Evolutionary conservation across 345 rosid species (phyloP).

Genomic region (Dipteronia dyeriana): DNA sequence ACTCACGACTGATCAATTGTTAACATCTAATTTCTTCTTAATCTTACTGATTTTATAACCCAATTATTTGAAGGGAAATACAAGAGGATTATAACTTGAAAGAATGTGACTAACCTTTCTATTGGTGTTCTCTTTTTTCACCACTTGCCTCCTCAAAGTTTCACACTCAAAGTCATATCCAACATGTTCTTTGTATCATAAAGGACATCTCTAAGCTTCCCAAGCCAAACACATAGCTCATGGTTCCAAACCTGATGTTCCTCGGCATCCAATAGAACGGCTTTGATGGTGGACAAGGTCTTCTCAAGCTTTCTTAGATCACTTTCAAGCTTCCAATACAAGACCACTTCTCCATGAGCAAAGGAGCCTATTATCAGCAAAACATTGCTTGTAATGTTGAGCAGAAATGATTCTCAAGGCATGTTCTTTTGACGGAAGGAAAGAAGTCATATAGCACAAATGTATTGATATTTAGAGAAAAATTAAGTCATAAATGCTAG

Average conservation of each 20-base stretch:
- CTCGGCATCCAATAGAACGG: background rate
- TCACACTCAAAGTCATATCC: constrained; percentile 22
- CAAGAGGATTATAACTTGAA: background rate
- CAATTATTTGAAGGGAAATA: background rate
- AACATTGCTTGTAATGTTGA: background rate
- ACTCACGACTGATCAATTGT: too few species aligned
- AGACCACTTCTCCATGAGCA: background rate
- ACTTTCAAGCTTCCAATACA: background rate
- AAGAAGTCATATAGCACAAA: too few species aligned
- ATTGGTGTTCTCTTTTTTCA: background rate
- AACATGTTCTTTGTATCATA: constrained; percentile 27
- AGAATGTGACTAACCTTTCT: constrained; percentile 21
- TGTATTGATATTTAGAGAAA: too few species aligned
- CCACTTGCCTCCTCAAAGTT: constrained; percentile 4
- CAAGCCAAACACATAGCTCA: background rate
- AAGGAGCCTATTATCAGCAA: background rate
- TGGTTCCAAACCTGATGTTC: background rate
- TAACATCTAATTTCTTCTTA: background rate
- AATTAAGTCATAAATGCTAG: too few species aligned
- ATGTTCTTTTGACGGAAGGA: too few species aligned
- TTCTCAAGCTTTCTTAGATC: background rate
- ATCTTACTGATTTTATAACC: background rate
- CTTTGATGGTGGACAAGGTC: constrained; percentile 2
- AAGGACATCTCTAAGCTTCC: constrained; percentile 11
- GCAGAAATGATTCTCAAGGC: background rate